phyloP scores from a whole-genome alignment of 2,329 filamentous ascomycete genomes.

The Calycina herbarum region DNA sequence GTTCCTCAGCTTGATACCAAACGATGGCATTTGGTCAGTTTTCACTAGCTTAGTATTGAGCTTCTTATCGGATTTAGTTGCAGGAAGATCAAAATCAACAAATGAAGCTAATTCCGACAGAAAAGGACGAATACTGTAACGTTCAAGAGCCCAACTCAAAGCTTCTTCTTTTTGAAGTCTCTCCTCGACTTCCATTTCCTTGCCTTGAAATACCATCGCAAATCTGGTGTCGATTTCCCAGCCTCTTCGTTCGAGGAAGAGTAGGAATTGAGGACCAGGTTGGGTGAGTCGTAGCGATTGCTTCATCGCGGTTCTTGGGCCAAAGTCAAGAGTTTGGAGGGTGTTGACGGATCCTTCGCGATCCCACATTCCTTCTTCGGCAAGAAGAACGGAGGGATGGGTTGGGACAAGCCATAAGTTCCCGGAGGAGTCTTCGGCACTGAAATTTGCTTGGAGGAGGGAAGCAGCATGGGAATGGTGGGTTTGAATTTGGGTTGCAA shows the following conservation, averaged over 20 bases:
- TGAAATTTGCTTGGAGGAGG: constrained; percentile 19
- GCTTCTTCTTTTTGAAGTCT: not conserved
- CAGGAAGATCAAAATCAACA: not conserved
- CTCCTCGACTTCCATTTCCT: not conserved
- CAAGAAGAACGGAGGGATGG: constrained; percentile 17
- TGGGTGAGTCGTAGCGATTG: constrained; percentile 15
- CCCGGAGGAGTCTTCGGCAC: constrained; percentile 7
- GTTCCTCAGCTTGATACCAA: not conserved
- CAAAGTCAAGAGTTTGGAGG: not conserved
- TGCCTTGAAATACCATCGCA: constrained; percentile 13
- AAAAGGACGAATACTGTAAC: not conserved
- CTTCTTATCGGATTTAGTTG: not conserved
- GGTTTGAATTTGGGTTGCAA: constrained; percentile 23
- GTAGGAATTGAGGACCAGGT: constrained; percentile 26
- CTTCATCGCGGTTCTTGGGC: not conserved
- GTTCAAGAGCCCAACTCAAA: constrained; percentile 6
- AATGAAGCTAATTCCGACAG: not conserved
- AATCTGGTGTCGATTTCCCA: constrained; percentile 23
- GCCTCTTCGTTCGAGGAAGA: constrained; percentile 24
- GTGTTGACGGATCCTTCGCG: not conserved
- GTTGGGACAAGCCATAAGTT: constrained; percentile 26
- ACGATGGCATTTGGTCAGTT: not conserved
- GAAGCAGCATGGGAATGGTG: constrained; percentile 14
- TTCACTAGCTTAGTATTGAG: not conserved
- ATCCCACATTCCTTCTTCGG: constrained; percentile 14